phyloP scores from a whole-genome alignment of 257 asterid genomes.

The Salvia hispanica region DNA sequence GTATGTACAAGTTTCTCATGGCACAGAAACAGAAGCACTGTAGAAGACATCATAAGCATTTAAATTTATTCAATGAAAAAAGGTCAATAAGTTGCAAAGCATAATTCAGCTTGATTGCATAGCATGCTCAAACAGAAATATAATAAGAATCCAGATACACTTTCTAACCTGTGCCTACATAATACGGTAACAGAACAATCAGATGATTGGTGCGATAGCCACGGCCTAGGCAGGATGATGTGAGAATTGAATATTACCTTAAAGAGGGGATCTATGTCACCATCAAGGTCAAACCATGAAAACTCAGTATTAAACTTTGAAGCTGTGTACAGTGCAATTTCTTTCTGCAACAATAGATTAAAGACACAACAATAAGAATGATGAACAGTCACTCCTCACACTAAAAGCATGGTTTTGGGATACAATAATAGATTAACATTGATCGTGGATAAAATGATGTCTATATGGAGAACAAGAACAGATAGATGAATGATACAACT shows the following conservation, averaged over 20 bases:
- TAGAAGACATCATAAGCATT: no score
- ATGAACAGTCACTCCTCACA: constrained; percentile 6
- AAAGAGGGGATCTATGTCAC: constrained; percentile 96
- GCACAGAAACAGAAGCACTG: not conserved
- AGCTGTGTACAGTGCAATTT: constrained; percentile 92
- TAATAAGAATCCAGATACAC: not conserved
- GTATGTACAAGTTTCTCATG: not conserved
- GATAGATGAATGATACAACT: not conserved
- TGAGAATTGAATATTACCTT: constrained; percentile 61
- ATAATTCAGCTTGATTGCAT: not conserved
- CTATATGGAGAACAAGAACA: constrained; percentile 20
- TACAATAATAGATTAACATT: constrained; percentile 16
- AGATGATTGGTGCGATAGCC: not conserved
- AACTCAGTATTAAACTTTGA: constrained; percentile 93
- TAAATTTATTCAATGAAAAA: not conserved
- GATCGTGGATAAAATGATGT: constrained; percentile 26
- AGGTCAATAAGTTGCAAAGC: not conserved
- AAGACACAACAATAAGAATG: constrained; percentile 11
- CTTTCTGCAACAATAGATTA: constrained; percentile 78
- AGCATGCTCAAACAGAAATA: not conserved
- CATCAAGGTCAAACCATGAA: constrained; percentile 97
- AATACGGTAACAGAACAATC: not conserved
- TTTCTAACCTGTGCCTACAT: constrained; percentile 4
- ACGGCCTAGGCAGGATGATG: constrained; percentile 13
- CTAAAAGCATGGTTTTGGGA: constrained; percentile 23